Base-by-base conservation (phyloP, 768 basidiomycete species). In the Trametes villosa region DNA sequence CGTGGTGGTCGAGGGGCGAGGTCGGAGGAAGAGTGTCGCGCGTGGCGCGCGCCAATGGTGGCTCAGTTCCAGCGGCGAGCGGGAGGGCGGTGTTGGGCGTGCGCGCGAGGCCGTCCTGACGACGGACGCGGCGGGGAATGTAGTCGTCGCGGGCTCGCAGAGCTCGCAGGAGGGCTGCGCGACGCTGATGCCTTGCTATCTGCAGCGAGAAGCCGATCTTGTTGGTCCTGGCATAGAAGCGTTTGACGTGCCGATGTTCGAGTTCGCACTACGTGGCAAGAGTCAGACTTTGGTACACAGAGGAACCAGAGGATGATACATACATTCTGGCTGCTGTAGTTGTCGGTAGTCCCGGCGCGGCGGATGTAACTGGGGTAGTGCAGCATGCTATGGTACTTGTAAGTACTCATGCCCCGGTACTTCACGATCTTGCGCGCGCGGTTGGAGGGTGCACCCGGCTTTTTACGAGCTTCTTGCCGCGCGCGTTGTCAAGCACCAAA, bases 231-330 rank as follows among this genome's bases (percentile, higher is more conserved):
- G 54, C 53, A 49, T 79, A 83, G 26, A 77, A 66, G 0, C 57
- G 61, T 64, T 84, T 83, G 3, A 77, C 66, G 0, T 51, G 59
- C 0, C 68, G 59, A 50, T 83, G 79, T 56, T 79, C 72, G 0
- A 72, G 68, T 54, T 81, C 78, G 2, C 75, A 70, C 78, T 79
- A 51, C 0, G 29, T 17, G 1, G 20, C 29, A 5, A 11, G 8
- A n/a, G 15, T 48, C 9, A 33, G 36, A 20, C 4, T 20, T 9
- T 15, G 20, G 3, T 9, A 13, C 47, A 17, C 41, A 50, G 18
- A 11, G 1, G 3, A 1, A 29, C 24, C n/a, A 27, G 9, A 13
- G 17, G 7, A 31, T 7, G 6, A n/a, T 2, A 42, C 41, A 26
- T 40, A 62, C 60, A 0, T 56, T 44, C 17, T 62, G 60, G 12